These are phyloP conservation scores for Aspergillus udagawae DNA, from an alignment of 2,329 filamentous ascomycete genomes.

Conservation along the genomic window DNA sequence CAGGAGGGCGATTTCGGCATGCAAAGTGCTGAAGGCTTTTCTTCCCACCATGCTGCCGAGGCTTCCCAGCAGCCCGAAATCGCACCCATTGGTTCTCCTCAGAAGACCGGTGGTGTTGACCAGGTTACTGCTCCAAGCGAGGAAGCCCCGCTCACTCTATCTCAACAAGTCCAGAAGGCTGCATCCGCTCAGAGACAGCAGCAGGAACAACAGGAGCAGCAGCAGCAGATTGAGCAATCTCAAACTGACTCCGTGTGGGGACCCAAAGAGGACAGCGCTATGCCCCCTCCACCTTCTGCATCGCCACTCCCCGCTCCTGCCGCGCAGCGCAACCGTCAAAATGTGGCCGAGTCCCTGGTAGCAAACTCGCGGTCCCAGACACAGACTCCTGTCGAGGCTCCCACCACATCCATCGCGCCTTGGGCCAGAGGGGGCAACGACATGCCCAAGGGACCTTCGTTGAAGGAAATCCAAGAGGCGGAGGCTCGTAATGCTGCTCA, in stretches of 20 bases:
- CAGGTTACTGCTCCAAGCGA: conserved; percentile 22
- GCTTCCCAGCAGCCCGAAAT: conserved; percentile 25
- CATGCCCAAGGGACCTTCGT: conserved; percentile 75
- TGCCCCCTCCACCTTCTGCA: conserved; percentile 70
- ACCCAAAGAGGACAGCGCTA: conserved; percentile 57
- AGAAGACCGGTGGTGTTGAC: conserved; percentile 23
- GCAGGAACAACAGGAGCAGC: conserved; percentile 21
- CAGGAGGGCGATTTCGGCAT: conserved; percentile 56
- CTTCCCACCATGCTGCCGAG: conserved; percentile 36
- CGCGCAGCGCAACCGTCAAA: conserved; percentile 77
- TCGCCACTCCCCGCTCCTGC: conserved; percentile 85
- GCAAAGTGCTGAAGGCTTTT: conserved; percentile 37
- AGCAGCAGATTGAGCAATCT: conserved; percentile 32
- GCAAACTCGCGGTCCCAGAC: conserved; percentile 68
- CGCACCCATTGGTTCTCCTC: conserved; percentile 13
- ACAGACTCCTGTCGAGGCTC: conserved; percentile 66
- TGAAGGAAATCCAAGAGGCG: conserved; percentile 95
- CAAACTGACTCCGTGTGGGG: conserved; percentile 53
- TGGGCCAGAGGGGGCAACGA: conserved; percentile 85
- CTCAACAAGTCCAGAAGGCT: conserved; percentile 80
- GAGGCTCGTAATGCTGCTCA: conserved; percentile 92
- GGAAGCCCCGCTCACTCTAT: conserved; percentile 63
- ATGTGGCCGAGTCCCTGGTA: conserved; percentile 70
- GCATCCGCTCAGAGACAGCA: conserved; percentile 40
- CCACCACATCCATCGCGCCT: conserved; percentile 75